Base-by-base conservation (phyloP, 768 basidiomycete genomes). In the Trametes villosa region DNA sequence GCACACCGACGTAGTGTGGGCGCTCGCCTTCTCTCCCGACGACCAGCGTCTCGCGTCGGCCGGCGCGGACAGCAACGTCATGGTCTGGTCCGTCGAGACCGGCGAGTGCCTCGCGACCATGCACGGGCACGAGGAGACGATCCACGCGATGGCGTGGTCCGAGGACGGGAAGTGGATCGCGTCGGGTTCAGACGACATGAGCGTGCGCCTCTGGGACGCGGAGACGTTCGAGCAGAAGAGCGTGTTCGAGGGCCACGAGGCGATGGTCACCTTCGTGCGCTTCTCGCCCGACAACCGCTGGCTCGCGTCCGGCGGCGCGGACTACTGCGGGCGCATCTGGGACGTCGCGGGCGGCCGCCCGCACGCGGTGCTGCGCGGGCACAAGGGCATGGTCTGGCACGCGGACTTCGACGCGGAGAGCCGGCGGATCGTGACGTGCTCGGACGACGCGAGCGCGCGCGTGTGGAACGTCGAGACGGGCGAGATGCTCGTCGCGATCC, bases 101-200 rank as follows among this genome's bases (percentile, higher is more conserved):
- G 53, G 46, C 17, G 53, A 61, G 2, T 22, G 6, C 12, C 42
- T 57, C 42, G 53, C 31, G 13, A 48, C 44, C 26, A 36, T 65
- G 34, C n/a, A 42, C 18, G 63, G 63, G 8, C 64, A 65, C 33
- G 45, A 24, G 9, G 50, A 51, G 9, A 27, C 40, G 2, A 41
- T 65, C 13, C 44, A 47, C 36, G 5, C 41, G 6, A 30, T 61
- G 52, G 54, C 36, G 3, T 65, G 60, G 49, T 65, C 64, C 13
- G 20, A 59, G 17, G 53, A 61, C 29, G 60, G 58, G 17, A 47
- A 71, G 44, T 70, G 73, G 64, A 68, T 82, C 49, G 77, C 77
- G 31, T 78, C 78, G 11, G 79, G 77, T 4, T 78, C 77, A 0
- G 77, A 76, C 15, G 81, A 82, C 70, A 76, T 76, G 69, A 77